Base-by-base conservation (phyloP, 306 rosid genomes). In the Fagus sylvatica region DNA sequence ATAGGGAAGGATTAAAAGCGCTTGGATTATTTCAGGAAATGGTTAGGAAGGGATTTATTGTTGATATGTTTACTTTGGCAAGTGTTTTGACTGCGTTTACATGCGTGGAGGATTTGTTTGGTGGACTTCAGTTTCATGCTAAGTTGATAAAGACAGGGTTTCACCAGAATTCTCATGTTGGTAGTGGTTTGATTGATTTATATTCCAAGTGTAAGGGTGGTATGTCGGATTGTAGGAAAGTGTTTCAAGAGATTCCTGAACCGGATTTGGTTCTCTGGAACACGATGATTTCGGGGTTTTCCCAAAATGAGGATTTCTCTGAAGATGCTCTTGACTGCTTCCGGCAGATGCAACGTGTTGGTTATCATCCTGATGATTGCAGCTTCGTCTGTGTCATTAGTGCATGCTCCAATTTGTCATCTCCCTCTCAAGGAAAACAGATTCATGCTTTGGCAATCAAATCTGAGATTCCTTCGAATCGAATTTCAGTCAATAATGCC, bases 241-340 rank as follows among this genome's bases (percentile, higher is more conserved):
- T 88, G 33, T 91, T 90, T 80, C 84, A 85, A 72, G 98, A 93
- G 84, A 89, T 90, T 62, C 49, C 77, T 74, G 69, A 17, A 8
- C 93, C 97, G 0, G 98, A 93, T 91, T 85, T 89, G 82, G 91
- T 93, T 79, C 88, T 91, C 46, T 93, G 94, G 94, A 93, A 93
- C 89, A 89, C 97, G 0, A 91, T 91, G 90, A 84, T 93, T 84
- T 91, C 98, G 17, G 98, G 94, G 60, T 93, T 88, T 84, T 93
- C 96, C 48, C 90, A 71, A 61, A 56, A 86, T 30, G 93, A 83
- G 46, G 89, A 86, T 53, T 91, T 91, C 71, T 93, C 91, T 53
- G 85, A 83, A 77, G 92, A 87, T 49, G 93, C 93, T 62, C 78
- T 93, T 55, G 76, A 73, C 73, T 83, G 88, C 67, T 90, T 91